Evolutionary conservation across 2,329 filamentous ascomycete species (phyloP), one percentile per base, ranked within the genome.

Genomic region (Elsinoe ampelina): DNA sequence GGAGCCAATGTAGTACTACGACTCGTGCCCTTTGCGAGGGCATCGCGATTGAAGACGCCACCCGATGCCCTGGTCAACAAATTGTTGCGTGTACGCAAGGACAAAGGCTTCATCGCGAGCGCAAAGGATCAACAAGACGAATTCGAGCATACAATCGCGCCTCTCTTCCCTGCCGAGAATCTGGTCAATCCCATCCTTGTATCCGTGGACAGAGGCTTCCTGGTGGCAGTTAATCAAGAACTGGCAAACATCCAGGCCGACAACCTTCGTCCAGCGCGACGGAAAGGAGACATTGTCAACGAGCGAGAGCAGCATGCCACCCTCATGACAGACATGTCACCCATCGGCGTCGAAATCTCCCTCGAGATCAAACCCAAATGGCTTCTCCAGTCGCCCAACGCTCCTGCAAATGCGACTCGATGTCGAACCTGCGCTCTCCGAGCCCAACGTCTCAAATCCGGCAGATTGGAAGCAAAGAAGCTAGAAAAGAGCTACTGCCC

Each of bases 321-420:
- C 12, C 62, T 72, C 7, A 60, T 71, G 15, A 69, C 67, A 11
- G 66, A 71, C 60, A 71, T 71, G 68, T 67, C 65, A 5, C 61
- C 66, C 5, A 35, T 43, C 13, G 42, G 48, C 7, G 62, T 61
- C 34, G 64, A 69, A n/a, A 56, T 62, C 1, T 57, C 67, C 10
- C 48, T 70, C 8, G 72, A 77, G 59, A 64, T 76, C 57, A 77
- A 77, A 58, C 74, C 75, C 0, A 77, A 77, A 57, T 77, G 75
- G 75, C 67, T 77, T 2, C 58, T 63, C 5, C 75, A 76, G 56
- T 76, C 74, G 4, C 73, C 73, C 1, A 71, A 70, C 54, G 75
- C 75, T 5, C 73, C 74, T 1, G 8, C 47, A 3, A 57, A 64
- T 22, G 67, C 74, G 1, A 66, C 64, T 15, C 68, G 74, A 12